Percentiles rank a stretch among this genome's conserved stretches.
Conservation (phyloP, 1,139 yeast genomes). For the Geotrichum citri-aurantii region DNA sequence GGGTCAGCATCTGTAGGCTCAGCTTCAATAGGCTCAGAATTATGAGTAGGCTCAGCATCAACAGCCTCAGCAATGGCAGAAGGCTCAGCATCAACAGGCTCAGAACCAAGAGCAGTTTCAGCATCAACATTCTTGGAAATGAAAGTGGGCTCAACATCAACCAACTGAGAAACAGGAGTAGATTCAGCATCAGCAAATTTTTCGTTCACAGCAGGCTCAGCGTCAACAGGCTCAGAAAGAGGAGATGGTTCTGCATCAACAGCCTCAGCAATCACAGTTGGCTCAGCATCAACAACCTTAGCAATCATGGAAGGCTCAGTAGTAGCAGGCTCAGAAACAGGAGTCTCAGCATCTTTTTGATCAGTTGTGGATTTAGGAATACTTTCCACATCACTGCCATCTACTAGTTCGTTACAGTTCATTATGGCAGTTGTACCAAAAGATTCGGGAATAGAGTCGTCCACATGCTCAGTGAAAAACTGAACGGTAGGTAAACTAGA, state of each 20-base stretch:
- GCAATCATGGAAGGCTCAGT: no score
- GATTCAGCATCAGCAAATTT: not conserved
- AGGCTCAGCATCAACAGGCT: not conserved
- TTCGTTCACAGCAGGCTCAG: not conserved
- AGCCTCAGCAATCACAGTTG: not conserved
- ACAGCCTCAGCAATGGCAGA: not conserved
- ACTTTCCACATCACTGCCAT: no score
- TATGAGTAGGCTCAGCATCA: not conserved
- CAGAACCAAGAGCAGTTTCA: slow-evolving; percentile 1
- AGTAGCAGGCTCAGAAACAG: no score
- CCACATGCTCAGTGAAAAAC: not conserved
- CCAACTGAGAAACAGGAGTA: not conserved
- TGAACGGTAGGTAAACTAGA: not conserved
- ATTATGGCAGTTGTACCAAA: not conserved
- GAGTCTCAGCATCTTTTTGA: no score
- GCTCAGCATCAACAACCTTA: not conserved
- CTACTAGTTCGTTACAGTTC: no score
- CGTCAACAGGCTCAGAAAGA: not conserved
- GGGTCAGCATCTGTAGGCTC: slow-evolving; percentile 1
- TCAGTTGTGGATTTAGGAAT: no score
- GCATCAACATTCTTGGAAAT: not conserved
- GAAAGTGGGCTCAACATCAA: not conserved
- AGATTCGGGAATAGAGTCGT: not conserved
- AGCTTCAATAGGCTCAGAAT: slow-evolving; percentile 4
- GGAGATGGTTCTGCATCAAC: not conserved